These are phyloP conservation scores for Coemansia asiatica DNA, from an alignment of 192 early-diverging fungal species.

Conservation along the genomic window DNA sequence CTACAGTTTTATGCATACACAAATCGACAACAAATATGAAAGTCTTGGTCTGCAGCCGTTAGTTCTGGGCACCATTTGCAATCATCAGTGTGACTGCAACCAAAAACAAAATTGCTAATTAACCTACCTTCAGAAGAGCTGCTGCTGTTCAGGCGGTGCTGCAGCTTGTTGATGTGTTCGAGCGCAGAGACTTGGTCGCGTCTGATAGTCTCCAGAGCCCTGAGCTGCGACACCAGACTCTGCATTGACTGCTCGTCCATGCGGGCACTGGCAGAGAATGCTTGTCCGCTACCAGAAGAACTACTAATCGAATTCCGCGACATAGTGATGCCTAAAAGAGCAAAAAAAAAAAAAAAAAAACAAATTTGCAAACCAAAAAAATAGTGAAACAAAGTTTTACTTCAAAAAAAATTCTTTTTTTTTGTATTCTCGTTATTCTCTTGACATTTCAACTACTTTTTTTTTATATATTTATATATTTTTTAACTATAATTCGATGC, in stretches of 20 bases:
- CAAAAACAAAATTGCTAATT: too few species aligned
- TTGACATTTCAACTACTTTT: too few species aligned
- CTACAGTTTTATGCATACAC: too few species aligned
- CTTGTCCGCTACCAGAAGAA: not conserved
- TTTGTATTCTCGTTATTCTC: too few species aligned
- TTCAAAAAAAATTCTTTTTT: not conserved
- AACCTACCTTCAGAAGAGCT: not conserved
- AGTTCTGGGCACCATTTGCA: too few species aligned
- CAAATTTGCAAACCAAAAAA: not conserved
- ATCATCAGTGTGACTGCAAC: too few species aligned
- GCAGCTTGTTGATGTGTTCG: not conserved
- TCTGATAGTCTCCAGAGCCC: not conserved
- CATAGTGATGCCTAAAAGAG: too few species aligned
- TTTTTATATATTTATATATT: too few species aligned
- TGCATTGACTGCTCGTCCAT: not conserved
- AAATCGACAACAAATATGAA: too few species aligned
- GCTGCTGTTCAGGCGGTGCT: not conserved
- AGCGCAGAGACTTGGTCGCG: slow-evolving; percentile 2
- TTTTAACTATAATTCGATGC: not conserved
- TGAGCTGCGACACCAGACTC: slow-evolving; percentile 5
- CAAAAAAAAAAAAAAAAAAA: not conserved
- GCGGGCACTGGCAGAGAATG: not conserved
- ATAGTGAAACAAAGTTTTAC: not conserved
- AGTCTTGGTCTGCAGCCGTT: too few species aligned
- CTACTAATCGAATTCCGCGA: slow-evolving; percentile 2